phyloP scores from a whole-genome alignment of 2,329 filamentous ascomycete genomes.

The Daldinia sp. region DNA sequence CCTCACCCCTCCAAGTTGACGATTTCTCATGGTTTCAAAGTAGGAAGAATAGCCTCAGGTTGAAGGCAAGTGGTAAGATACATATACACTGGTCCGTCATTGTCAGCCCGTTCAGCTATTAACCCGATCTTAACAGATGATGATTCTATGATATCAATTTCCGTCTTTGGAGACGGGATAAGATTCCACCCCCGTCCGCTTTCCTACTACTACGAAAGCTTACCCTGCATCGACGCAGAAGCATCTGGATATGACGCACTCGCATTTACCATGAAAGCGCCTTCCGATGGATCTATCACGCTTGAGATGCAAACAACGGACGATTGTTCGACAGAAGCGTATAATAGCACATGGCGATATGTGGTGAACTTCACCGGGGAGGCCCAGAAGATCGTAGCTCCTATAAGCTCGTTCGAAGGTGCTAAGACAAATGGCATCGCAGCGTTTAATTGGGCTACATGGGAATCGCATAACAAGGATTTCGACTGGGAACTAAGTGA shows the following conservation, averaged over 20 bases:
- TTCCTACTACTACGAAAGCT: slow-evolving; percentile 56
- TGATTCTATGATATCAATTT: slow-evolving; percentile 7
- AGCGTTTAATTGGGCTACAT: slow-evolving; percentile 46
- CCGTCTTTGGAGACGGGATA: slow-evolving; percentile 47
- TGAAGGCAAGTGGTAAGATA: slow-evolving; percentile 43
- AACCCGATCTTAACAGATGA: slow-evolving; percentile 14
- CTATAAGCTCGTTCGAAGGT: slow-evolving; percentile 51
- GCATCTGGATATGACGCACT: slow-evolving; percentile 52
- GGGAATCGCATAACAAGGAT: neutral
- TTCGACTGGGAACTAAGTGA: slow-evolving; percentile 14
- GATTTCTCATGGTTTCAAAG: slow-evolving; percentile 30
- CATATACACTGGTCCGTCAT: too few species aligned
- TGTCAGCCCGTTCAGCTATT: neutral
- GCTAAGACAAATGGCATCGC: slow-evolving; percentile 53
- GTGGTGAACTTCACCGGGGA: slow-evolving; percentile 51
- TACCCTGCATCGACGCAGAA: slow-evolving; percentile 51
- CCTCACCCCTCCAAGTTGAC: slow-evolving; percentile 15
- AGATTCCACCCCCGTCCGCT: slow-evolving; percentile 51
- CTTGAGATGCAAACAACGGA: slow-evolving; percentile 56
- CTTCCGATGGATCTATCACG: slow-evolving; percentile 47
- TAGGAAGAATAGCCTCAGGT: slow-evolving; percentile 41
- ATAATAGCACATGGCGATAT: slow-evolving; percentile 49
- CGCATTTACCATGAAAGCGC: slow-evolving; percentile 54
- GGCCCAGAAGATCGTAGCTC: slow-evolving; percentile 52
- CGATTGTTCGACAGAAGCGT: slow-evolving; percentile 49